Conservation (phyloP, 164 flowering plant genomes). For the Buxus sempervirens region DNA sequence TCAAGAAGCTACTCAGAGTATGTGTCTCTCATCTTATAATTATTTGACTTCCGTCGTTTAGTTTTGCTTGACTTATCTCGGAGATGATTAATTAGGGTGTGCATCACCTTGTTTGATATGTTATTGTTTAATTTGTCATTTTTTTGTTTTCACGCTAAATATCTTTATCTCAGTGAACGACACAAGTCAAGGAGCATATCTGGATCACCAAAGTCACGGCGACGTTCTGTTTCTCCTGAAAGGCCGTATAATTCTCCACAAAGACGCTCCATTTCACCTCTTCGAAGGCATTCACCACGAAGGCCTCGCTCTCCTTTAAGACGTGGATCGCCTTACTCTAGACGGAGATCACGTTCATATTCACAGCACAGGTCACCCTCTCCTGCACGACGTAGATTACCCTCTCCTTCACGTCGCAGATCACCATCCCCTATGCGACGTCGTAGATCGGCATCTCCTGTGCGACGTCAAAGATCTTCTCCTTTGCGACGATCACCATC, state of each 20-base stretch:
- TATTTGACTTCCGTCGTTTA: background rate
- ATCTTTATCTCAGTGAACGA: constrained; percentile 30
- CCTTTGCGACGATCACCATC: constrained; percentile 34
- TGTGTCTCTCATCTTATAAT: constrained; percentile 5
- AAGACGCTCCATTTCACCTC: constrained; percentile 56
- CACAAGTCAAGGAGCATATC: constrained; percentile 63
- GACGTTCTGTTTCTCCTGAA: constrained; percentile 50
- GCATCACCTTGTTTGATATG: no score
- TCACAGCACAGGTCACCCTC: constrained; percentile 18
- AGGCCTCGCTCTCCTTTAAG: constrained; percentile 44
- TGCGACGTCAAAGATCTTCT: constrained; percentile 27
- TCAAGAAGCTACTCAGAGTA: constrained; percentile 65
- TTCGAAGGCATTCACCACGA: constrained; percentile 38
- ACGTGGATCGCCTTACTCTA: constrained; percentile 36
- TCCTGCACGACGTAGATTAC: constrained; percentile 12
- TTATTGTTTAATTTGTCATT: background rate
- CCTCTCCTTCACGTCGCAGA: constrained; percentile 16
- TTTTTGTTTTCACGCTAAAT: background rate
- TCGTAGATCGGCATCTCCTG: constrained; percentile 10
- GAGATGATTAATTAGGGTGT: no score
- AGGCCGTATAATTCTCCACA: constrained; percentile 37
- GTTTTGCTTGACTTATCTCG: background rate
- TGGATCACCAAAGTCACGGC: constrained; percentile 46
- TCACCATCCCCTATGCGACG: constrained; percentile 18
- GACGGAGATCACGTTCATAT: constrained; percentile 30